These are phyloP conservation scores for Fusarium mangiferae DNA, from an alignment of 2,329 filamentous ascomycete genomes.

Conservation along the genomic window DNA sequence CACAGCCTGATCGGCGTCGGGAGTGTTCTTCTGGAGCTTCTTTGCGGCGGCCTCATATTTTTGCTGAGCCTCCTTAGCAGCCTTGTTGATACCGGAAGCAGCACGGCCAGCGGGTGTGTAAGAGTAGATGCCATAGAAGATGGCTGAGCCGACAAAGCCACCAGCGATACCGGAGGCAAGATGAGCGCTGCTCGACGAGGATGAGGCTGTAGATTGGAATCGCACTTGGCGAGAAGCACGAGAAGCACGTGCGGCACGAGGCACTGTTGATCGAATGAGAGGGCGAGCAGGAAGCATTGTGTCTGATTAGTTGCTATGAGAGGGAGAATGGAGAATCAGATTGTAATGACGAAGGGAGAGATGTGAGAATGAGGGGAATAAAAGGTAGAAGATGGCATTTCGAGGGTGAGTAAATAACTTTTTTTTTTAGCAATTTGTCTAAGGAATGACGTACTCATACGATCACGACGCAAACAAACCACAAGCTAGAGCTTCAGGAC, in stretches of 20 bases:
- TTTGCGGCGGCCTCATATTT: conserved; percentile 70
- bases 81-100: conserved; percentile 57
- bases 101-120: conserved; percentile 57
- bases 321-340: background rate
- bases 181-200: conserved; percentile 45
- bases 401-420: background rate
- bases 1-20: conserved; percentile 74
- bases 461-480: conserved; percentile 37
- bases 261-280: conserved; percentile 43
- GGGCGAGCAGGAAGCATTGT: conserved; percentile 48
- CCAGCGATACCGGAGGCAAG: conserved; percentile 56
- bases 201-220: conserved; percentile 54
- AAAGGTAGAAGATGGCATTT: conserved; percentile 3
- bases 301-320: background rate
- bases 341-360: background rate
- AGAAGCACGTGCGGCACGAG: conserved; percentile 42
- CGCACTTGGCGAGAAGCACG: conserved; percentile 47
- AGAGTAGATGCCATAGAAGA: conserved; percentile 57
- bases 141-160: conserved; percentile 54
- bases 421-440: background rate
- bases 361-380: background rate
- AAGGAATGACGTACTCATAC: conserved; percentile 32
- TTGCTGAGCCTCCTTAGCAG: conserved; percentile 64
- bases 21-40: conserved; percentile 70
- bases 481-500: conserved; percentile 20